Percentiles rank a stretch among this genome's conserved stretches.
These are phyloP conservation scores for Sordariomycetes sp. DNA, from an alignment of 2,329 filamentous ascomycete genomes.

Conservation along the genomic window DNA sequence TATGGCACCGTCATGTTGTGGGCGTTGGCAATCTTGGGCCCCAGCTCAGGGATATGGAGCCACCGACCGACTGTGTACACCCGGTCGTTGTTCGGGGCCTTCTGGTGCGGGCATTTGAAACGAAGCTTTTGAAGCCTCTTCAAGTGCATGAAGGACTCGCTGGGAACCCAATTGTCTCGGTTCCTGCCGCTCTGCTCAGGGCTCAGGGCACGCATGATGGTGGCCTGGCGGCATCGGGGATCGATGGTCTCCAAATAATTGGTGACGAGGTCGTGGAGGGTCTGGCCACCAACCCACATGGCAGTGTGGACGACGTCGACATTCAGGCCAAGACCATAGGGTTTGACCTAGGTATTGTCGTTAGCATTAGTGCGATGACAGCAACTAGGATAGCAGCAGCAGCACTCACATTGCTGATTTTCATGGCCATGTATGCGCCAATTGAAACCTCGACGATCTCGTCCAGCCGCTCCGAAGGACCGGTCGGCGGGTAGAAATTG, in stretches of 20 bases:
- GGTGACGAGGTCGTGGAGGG: constrained; percentile 22
- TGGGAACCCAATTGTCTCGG: constrained; percentile 18
- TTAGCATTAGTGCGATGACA: not conserved
- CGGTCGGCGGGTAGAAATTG: constrained; percentile 60
- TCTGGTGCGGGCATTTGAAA: constrained; percentile 43
- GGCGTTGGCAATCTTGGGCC: constrained; percentile 33
- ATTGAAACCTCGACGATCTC: constrained; percentile 68
- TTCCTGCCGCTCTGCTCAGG: not conserved
- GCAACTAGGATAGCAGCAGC: constrained; percentile 18
- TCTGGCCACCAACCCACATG: constrained; percentile 55
- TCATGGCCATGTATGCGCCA: constrained; percentile 79
- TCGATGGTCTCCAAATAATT: not conserved
- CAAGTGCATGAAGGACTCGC: constrained; percentile 43
- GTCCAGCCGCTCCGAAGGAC: constrained; percentile 38
- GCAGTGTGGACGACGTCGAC: constrained; percentile 86
- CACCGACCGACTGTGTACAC: constrained; percentile 43
- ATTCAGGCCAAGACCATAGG: constrained; percentile 64
- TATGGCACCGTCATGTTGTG: constrained; percentile 44
- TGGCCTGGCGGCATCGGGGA: not conserved
- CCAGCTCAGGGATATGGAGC: constrained; percentile 31
- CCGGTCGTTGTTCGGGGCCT: constrained; percentile 26
- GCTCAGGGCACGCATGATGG: not conserved
- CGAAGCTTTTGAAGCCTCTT: constrained; percentile 42
- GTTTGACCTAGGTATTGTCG: not conserved
- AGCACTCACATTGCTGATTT: constrained; percentile 46